Evolutionary conservation across 352 stramenopile genomes (phyloP), one percentile per base, ranked within the genome.

Genomic region (Phytophthora fragariaefolia): DNA sequence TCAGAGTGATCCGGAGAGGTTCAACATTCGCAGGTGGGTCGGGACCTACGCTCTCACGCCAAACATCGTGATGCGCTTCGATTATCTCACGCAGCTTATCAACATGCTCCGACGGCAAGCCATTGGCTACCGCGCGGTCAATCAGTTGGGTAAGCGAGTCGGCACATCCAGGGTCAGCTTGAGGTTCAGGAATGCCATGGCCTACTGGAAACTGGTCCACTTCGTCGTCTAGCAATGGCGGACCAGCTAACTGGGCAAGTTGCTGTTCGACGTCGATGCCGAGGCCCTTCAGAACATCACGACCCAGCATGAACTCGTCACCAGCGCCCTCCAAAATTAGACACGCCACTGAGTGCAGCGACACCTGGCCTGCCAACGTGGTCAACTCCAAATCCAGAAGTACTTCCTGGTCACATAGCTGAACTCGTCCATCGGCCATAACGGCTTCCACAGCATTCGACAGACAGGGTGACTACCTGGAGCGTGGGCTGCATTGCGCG

Each of bases 191-290:
- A 6, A 42, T 42, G 34, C 12, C 51, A n/a, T 28, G 38, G 9
- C 28, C 55, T 6, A 63, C 55, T 26, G 45, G 55, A 38, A 63
- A 63, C 17, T 63, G 20, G 7, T 63, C 28, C 4, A 8, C 17
- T 20, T 63, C 43, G 7, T n/a, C 22, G 10, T 32, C 28, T 9
- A 63, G 17, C 8, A 63, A 18, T 12, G 45, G 13, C 1, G 1
- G 17, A 6, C 30, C 28, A 6, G 61, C 46, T 17, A 59, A 15
- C 42, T 51, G 36, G 15, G 52, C 43, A 5, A 58, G 46, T 24
- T 48, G 27, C 9, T 50, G 13, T 1, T 68, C 28, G 27, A 68
- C 43, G 38, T 68, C 49, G 15, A 67, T 56, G 10, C 40, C 18
- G 1, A 66, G 27, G 3, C 34, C 18, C 15, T 53, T 60, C 10